Base-by-base conservation (phyloP, 192 early-diverging fungal genomes). In the Coemansia sp. region DNA sequence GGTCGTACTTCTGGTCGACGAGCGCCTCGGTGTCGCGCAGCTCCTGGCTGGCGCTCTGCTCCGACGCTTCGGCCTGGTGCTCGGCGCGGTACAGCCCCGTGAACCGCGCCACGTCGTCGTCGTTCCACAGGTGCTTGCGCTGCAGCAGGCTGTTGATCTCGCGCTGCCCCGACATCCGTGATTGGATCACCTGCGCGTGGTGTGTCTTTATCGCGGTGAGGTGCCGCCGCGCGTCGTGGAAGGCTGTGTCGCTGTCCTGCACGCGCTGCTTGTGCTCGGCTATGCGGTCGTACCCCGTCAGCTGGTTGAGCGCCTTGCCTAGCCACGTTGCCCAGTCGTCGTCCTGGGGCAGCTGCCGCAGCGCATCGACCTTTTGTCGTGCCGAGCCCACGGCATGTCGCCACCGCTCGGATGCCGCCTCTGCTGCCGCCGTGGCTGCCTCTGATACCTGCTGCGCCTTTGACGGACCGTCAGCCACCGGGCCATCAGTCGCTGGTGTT, bases 61-160 rank as follows among this genome's bases (percentile, higher is more conserved):
- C 89, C 0, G 66, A 62, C 24, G 85, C 75, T 53, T 89, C 86
- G n/a, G 89, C 83, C 36, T 82, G 77, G 53, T 92, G 89, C 61
- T 93, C 92, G 33, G 81, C 74, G 17, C 88, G 87, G 68, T 92
- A 93, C 34, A 93, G 81, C 29, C 86, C 87, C 2, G 92, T 93
- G 51, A 93, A 90, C n/a, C 85, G 85, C 3, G 85, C 85, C 2
- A 93, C 90, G 63, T 93, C 92, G 14, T 88, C 84, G 9, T 86
- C 86, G 33, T 86, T 85, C 92, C 92, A 93, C 33, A 86, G 65
- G 48, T 90, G 88, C 69, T 93, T 93, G 44, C 92, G 87, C 65
- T 93, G 92, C 14, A 93, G 67, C 6, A 93, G 73, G 24, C 89
- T 87, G 69, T 91, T 93, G 59, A 93, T 91, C 53, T 88, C 90